A percentile compares a stretch with the other conserved stretches of the same genome.
Evolutionary conservation across 2,329 filamentous ascomycete genomes (phyloP).

Genomic region (Samsoniella hepiali): DNA sequence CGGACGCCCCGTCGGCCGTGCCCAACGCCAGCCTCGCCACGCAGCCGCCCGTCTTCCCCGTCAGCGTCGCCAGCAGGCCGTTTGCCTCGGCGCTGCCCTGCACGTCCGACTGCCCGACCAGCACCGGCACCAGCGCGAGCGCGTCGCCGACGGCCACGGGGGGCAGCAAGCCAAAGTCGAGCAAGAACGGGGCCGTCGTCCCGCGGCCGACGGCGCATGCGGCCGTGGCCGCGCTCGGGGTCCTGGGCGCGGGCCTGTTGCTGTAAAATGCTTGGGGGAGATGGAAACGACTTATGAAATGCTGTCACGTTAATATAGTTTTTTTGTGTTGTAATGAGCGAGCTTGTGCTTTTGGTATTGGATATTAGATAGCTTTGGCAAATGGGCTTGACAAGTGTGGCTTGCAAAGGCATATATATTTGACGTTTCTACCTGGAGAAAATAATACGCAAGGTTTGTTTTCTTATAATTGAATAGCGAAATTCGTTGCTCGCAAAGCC

Average conservation of each 20-base stretch:
- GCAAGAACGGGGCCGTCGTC: slow-evolving; percentile 23
- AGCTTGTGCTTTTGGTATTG: background rate
- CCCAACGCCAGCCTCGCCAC: slow-evolving; percentile 39
- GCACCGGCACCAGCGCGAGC: background rate
- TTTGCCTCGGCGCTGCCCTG: slow-evolving; percentile 45
- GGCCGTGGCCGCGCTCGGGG: slow-evolving; percentile 30
- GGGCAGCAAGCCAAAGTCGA: slow-evolving; percentile 2
- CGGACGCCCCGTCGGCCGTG: slow-evolving; percentile 31
- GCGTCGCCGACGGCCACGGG: slow-evolving; percentile 23
- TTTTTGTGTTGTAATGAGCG: background rate
- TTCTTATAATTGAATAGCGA: background rate
- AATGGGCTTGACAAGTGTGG: background rate
- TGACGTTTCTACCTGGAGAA: too few relatives aligned
- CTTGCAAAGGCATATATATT: background rate
- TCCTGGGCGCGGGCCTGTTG: slow-evolving; percentile 28
- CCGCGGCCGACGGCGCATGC: slow-evolving; percentile 26
- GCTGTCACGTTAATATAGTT: background rate
- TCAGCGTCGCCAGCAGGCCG: slow-evolving; percentile 43
- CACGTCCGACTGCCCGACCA: slow-evolving; percentile 37
- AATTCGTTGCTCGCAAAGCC: background rate
- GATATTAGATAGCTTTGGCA: too few relatives aligned
- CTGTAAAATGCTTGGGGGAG: background rate
- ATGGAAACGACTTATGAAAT: background rate
- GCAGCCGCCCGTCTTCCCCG: slow-evolving; percentile 51
- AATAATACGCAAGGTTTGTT: too few relatives aligned